These are phyloP conservation scores for Forsythia suspensa DNA, from an alignment of 257 asterid species.

Conservation along the genomic window DNA sequence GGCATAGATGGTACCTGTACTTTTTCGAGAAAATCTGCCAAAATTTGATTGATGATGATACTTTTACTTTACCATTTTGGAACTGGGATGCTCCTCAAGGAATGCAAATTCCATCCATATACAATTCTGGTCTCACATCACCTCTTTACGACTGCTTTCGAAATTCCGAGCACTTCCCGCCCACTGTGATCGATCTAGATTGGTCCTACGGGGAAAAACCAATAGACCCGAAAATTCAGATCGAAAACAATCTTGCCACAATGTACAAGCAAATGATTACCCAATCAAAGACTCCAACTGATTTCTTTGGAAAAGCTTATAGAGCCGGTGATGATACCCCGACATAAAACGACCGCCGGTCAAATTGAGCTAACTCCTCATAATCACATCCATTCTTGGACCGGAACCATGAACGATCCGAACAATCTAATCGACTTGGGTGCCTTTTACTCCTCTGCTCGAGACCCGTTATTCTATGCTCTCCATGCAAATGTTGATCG, in stretches of 20 bases:
- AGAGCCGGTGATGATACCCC: background rate
- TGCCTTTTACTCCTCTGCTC: background rate
- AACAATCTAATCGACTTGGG: background rate
- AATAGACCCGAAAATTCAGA: background rate
- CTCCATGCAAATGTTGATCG: background rate
- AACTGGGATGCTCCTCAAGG: slow-evolving; percentile 27
- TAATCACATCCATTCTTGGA: background rate
- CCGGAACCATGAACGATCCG: background rate
- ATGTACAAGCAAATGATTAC: slow-evolving; percentile 11
- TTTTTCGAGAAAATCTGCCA: too few species aligned
- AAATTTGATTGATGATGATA: slow-evolving; percentile 11
- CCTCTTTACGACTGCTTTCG: slow-evolving; percentile 20
- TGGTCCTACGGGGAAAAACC: background rate
- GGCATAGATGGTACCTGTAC: too few species aligned
- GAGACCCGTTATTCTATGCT: slow-evolving; percentile 11
- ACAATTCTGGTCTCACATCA: background rate
- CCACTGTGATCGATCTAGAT: slow-evolving; percentile 13
- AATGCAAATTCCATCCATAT: slow-evolving; percentile 22
- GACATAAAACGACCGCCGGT: background rate
- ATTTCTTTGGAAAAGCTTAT: slow-evolving; percentile 11
- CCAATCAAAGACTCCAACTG: background rate
- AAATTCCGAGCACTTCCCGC: slow-evolving; percentile 4
- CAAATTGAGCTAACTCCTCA: background rate
- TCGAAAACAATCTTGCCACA: background rate
- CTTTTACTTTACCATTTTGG: slow-evolving; percentile 26